phyloP scores from a whole-genome alignment of 2,329 filamentous ascomycete species.

The Trichoderma aggressivum region DNA sequence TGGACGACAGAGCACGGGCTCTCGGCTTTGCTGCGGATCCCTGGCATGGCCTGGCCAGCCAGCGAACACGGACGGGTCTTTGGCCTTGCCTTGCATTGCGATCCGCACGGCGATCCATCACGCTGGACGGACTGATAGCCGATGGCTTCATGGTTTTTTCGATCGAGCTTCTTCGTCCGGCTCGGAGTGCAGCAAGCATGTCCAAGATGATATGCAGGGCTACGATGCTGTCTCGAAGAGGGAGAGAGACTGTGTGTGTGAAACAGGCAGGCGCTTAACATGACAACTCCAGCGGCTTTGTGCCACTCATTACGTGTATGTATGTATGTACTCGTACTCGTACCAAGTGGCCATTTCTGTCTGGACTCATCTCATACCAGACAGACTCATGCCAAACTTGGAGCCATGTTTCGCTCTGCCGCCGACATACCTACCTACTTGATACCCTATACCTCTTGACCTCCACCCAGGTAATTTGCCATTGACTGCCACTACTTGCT shows the following conservation, averaged over 20 bases:
- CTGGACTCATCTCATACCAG: background rate
- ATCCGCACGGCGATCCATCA: constrained; percentile 17
- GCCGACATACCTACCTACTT: too few species aligned
- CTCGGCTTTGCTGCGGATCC: constrained; percentile 10
- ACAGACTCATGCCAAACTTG: background rate
- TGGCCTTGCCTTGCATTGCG: constrained; percentile 10
- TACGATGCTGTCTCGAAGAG: background rate
- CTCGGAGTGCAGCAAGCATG: background rate
- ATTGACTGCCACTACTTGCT: background rate
- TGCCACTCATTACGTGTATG: background rate
- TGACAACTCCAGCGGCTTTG: background rate
- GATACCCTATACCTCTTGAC: background rate
- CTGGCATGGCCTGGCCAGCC: background rate
- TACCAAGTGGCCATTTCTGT: background rate
- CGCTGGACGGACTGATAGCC: constrained; percentile 8
- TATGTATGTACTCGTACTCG: too few species aligned
- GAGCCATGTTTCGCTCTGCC: background rate
- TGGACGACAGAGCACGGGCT: constrained; percentile 16
- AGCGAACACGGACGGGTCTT: background rate
- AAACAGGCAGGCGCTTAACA: constrained; percentile 8
- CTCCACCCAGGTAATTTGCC: background rate
- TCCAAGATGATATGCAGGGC: background rate
- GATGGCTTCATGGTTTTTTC: constrained; percentile 13
- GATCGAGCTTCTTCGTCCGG: background rate
- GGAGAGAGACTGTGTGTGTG: background rate